Percentiles rank a stretch among this genome's conserved stretches.
These are phyloP conservation scores for Saccharomyces hybrid DNA, from an alignment of 1,139 yeast genomes.

Conservation along the genomic window DNA sequence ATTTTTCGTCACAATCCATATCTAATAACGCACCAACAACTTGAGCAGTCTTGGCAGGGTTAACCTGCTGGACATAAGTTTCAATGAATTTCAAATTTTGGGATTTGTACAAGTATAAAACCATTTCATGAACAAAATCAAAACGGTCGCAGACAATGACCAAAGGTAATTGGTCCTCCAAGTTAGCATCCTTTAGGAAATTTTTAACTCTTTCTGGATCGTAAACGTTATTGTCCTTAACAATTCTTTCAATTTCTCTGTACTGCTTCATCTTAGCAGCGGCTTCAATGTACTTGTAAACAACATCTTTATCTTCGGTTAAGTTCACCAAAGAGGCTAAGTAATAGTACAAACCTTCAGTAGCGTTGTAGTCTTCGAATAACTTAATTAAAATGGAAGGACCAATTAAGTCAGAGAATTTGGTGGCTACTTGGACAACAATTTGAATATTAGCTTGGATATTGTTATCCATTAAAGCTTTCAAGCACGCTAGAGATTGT, in stretches of 20 bases:
- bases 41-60: constrained; percentile 91
- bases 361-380: constrained; percentile 87
- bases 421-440: constrained; percentile 93
- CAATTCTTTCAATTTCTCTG: constrained; percentile 92
- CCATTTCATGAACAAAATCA: constrained; percentile 86
- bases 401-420: constrained; percentile 90
- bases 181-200: constrained; percentile 85
- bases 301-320: constrained; percentile 91
- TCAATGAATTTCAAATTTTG: constrained; percentile 93
- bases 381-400: constrained; percentile 75
- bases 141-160: constrained; percentile 93
- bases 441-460: constrained; percentile 85
- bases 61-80: constrained; percentile 94
- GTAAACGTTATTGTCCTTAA: constrained; percentile 86
- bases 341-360: constrained; percentile 90
- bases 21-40: constrained; percentile 93
- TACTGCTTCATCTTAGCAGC: constrained; percentile 87
- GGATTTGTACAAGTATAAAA: constrained; percentile 86
- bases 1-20: constrained; percentile 91
- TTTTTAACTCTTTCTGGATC: constrained; percentile 97
- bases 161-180: constrained; percentile 92
- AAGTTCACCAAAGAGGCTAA: constrained; percentile 87
- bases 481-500: constrained; percentile 81
- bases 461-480: constrained; percentile 75
- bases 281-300: constrained; percentile 89